phyloP scores from a whole-genome alignment of 2,329 filamentous ascomycete genomes.

The Colletotrichum orbiculare region DNA sequence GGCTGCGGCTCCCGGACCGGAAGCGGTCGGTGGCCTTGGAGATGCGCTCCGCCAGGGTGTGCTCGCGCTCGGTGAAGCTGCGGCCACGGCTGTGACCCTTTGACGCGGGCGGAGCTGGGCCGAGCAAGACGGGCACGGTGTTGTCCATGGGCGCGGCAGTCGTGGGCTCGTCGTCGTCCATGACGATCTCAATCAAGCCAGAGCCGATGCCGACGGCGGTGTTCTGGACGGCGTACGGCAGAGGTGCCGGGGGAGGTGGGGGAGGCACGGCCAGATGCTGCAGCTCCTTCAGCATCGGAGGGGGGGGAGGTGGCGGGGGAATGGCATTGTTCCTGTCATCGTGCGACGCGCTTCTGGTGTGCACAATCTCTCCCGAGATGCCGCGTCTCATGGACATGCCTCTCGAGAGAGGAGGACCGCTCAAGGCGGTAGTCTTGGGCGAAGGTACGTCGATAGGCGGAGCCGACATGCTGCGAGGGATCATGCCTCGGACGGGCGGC shows the following conservation, averaged over 20 bases:
- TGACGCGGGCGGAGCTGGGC: slow-evolving; percentile 55
- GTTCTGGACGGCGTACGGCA: slow-evolving; percentile 56
- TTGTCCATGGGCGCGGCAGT: slow-evolving; percentile 52
- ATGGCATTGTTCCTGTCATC: slow-evolving; percentile 50
- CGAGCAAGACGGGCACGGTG: slow-evolving; percentile 57
- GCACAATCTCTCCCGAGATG: slow-evolving; percentile 47
- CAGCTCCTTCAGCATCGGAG: slow-evolving; percentile 70
- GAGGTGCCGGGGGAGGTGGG: slow-evolving; percentile 70
- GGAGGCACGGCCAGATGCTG: slow-evolving; percentile 71
- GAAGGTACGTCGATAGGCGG: slow-evolving; percentile 51
- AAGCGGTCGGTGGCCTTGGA: slow-evolving; percentile 70
- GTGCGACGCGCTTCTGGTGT: slow-evolving; percentile 21
- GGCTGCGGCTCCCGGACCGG: slow-evolving; percentile 68
- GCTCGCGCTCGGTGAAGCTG: slow-evolving; percentile 61
- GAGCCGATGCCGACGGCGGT: slow-evolving; percentile 59
- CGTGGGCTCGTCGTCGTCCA: slow-evolving; percentile 66
- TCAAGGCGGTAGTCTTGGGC: slow-evolving; percentile 44
- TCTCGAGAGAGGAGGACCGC: slow-evolving; percentile 41
- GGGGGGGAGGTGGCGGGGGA: slow-evolving; percentile 60
- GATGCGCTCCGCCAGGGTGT: slow-evolving; percentile 63
- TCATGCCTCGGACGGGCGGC: slow-evolving; percentile 60
- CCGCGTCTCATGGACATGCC: slow-evolving; percentile 49
- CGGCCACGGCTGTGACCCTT: slow-evolving; percentile 66
- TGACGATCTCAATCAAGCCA: slow-evolving; percentile 73
- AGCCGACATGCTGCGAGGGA: slow-evolving; percentile 72